phyloP scores from a whole-genome alignment of 495 filamentous ascomycete species.

The Xylaria scruposa region DNA sequence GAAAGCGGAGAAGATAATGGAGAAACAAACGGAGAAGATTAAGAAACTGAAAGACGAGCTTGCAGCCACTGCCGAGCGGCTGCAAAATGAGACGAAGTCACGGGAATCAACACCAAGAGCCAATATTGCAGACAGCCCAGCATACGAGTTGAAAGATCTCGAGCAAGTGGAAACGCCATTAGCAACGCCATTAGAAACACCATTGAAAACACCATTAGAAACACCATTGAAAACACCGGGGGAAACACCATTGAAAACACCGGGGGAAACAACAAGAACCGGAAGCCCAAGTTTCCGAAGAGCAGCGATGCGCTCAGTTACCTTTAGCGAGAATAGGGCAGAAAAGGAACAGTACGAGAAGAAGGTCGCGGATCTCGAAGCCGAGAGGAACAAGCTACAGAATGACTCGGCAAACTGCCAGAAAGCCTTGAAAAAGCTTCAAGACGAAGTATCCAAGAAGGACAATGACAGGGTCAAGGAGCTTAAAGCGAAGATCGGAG shows the following conservation, averaged over 20 bases:
- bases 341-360: not conserved
- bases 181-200: no score
- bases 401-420: not conserved
- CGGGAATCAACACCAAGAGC: not conserved
- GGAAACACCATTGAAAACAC: no score
- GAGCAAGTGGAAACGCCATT: no score
- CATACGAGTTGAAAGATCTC: not conserved
- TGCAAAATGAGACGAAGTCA: not conserved
- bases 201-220: no score
- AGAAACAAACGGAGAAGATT: not conserved
- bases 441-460: conserved; percentile 17
- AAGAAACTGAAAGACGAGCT: not conserved
- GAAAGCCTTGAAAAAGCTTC: conserved; percentile 9
- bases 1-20: not conserved
- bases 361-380: not conserved
- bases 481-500: not conserved
- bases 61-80: not conserved
- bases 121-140: not conserved
- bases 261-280: no score
- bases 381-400: not conserved
- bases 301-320: not conserved
- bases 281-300: not conserved
- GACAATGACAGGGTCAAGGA: not conserved
- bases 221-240: no score
- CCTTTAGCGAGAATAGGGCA: not conserved